Evolutionary conservation across 2,329 filamentous ascomycete species (phyloP), one percentile per base, ranked within the genome.

Genomic region (Ophiostoma populinum): DNA sequence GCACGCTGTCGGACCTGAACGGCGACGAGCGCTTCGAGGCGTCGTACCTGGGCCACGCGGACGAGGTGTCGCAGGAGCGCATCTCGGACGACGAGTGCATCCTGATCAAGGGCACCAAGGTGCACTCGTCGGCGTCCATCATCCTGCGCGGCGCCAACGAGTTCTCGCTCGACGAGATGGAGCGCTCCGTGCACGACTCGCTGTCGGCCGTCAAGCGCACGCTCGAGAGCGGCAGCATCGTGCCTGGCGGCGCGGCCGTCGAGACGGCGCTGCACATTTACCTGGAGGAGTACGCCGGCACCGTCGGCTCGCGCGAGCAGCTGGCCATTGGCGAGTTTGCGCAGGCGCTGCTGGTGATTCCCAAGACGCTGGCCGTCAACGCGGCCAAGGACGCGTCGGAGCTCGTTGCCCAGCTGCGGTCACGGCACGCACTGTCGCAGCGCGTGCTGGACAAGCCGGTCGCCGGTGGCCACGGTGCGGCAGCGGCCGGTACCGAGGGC

Each of bases 211-310:
- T 98, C 44, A 98, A 98, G 75, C 75, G 90, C 47, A 94, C 90
- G 3, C 67, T 98, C 7, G 90, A 98, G 63, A 93, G 83, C 51
- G 90, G 90, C 50, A 86, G 81, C 59, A 92, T 98, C 45, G 90
- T 98, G 25, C 90, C 90, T 12, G 90, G 90, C 45, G 90, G 90
- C 45, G 90, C 87, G 52, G 90, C 90, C 28, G 87, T 94, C 16
- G 90, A 98, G 65, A 95, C 90, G n/a, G 90, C 90, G 32, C 71
- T 98, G 45, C 90, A 95, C 63, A 98, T 98, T 54, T 98, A 95
- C 62, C 72, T 98, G 22, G 90, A 98, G 63, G 90, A 98, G 59
- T 98, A 92, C 58, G 90, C 90, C 35, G 87, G 90, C 48, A 95
- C 90, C 24, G 87, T 98, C 42, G 85, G 87, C 46, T 95, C 87